Evolutionary conservation across 345 rosid species (phyloP).

Genomic region (Pugionium cornutum): DNA sequence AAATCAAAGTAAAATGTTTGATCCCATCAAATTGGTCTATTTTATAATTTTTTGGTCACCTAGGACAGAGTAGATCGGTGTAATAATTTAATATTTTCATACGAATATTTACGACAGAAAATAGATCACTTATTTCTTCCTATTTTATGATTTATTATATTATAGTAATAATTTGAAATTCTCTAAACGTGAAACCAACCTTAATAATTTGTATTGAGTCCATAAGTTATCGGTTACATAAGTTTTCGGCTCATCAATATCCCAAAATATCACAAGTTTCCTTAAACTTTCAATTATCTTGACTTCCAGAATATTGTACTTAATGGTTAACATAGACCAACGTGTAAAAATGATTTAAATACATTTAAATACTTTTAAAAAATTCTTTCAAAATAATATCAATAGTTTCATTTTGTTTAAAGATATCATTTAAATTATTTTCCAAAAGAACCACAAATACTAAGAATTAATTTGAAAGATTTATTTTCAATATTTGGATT

Average conservation of each 20-base stretch:
- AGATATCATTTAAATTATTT: no score
- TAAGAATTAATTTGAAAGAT: no score
- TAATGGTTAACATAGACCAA: slow-evolving; percentile 3
- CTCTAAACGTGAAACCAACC: background rate
- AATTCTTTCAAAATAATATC: no score
- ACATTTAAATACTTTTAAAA: no score
- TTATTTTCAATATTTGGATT: no score
- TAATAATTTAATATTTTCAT: no score
- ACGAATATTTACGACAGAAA: no score
- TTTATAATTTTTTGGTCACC: background rate
- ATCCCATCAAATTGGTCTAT: background rate
- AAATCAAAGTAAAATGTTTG: background rate
- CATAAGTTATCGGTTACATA: background rate
- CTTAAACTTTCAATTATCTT: background rate
- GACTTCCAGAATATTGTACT: background rate
- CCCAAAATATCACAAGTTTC: background rate
- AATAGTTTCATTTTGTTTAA: no score
- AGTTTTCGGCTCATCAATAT: slow-evolving; percentile 1
- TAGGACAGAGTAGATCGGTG: no score
- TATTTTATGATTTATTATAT: no score
- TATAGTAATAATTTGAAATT: background rate
- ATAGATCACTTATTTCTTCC: no score
- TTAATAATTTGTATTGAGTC: background rate
- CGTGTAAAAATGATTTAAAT: slow-evolving; percentile 3
- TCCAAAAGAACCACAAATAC: no score